phyloP scores from a whole-genome alignment of 176 grass and related monocot genomes.

The Aegilops speltoides region DNA sequence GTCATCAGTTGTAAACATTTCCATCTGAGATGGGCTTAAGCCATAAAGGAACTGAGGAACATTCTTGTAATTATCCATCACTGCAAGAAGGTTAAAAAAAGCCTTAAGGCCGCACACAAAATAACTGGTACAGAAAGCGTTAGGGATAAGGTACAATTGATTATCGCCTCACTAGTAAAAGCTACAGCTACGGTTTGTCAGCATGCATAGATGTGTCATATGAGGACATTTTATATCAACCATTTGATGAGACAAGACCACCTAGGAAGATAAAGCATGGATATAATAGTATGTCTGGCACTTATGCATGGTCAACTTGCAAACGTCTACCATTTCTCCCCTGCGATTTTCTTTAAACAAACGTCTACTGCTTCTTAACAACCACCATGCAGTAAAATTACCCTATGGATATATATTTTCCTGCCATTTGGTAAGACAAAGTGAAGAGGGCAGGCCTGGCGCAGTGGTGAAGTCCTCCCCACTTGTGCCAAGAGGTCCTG shows the following conservation, averaged over 20 bases:
- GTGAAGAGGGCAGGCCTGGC: no score
- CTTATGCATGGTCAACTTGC: background rate
- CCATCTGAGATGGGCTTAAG: conserved; percentile 59
- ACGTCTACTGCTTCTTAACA: background rate
- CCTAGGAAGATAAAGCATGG: background rate
- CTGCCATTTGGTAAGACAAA: background rate
- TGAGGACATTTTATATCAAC: background rate
- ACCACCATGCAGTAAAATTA: background rate
- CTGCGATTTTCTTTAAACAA: background rate
- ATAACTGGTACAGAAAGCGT: background rate
- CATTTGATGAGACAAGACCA: background rate
- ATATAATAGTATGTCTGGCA: background rate
- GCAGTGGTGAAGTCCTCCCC: no score
- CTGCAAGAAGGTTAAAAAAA: conserved; percentile 38
- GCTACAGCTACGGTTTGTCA: background rate
- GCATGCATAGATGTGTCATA: background rate
- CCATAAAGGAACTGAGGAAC: conserved; percentile 73
- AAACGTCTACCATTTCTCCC: background rate
- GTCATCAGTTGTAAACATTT: conserved; percentile 80
- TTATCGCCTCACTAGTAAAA: background rate
- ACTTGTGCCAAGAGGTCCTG: no score
- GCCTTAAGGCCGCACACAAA: background rate
- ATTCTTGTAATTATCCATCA: conserved; percentile 84
- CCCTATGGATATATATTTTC: background rate
- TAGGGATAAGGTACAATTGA: background rate